Conservation (phyloP, 345 rosid species). For the Eucalyptus cloeziana region DNA sequence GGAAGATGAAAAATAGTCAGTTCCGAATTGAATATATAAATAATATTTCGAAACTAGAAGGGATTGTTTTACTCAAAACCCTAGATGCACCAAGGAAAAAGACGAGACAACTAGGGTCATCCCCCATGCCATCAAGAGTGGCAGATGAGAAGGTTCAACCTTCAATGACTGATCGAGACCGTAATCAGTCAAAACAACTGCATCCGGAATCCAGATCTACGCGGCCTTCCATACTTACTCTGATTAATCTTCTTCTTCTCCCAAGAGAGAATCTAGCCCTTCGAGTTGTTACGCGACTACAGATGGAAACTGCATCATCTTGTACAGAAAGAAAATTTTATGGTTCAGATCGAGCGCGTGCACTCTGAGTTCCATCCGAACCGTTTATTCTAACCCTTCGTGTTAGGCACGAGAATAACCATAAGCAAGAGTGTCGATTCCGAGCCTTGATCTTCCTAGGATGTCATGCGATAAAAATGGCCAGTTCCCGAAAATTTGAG, state of each 20-base stretch:
- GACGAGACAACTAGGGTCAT: neutral
- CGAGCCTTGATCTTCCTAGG: too few relatives aligned
- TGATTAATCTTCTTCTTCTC: neutral
- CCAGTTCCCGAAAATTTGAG: neutral
- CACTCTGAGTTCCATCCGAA: neutral
- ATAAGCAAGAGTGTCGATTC: neutral
- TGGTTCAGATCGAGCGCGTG: fast-evolving
- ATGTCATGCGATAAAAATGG: neutral
- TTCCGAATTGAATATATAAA: neutral
- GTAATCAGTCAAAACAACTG: neutral
- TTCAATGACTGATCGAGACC: neutral
- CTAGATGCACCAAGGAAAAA: neutral
- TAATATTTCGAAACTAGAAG: neutral
- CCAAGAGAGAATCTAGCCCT: neutral
- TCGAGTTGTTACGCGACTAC: neutral
- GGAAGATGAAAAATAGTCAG: neutral
- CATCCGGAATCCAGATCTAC: neutral
- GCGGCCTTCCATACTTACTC: neutral
- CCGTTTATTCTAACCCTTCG: too few relatives aligned
- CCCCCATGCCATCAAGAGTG: neutral
- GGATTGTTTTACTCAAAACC: neutral
- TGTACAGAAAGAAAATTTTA: neutral
- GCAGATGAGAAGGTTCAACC: neutral
- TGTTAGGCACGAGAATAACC: too few relatives aligned
- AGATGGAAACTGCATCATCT: neutral